A percentile compares a stretch with the other conserved stretches of the same genome.
These are phyloP conservation scores for Neoboletus subvelutipes DNA, from an alignment of 768 basidiomycete species.

Conservation along the genomic window DNA sequence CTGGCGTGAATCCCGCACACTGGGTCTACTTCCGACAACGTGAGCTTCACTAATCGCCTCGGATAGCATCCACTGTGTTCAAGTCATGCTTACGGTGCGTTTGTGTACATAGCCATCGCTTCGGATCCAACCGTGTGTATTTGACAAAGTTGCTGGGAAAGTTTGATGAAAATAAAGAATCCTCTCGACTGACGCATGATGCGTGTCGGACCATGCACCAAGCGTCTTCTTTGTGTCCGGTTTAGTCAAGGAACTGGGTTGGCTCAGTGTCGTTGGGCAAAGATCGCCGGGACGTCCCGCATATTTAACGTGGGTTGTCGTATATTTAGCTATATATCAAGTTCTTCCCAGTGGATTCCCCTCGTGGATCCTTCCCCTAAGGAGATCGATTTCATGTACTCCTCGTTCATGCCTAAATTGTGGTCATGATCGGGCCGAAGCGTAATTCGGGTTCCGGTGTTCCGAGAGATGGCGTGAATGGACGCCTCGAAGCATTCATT, in stretches of 20 bases:
- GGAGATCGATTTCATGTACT: neutral
- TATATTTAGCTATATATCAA: constrained; percentile 2
- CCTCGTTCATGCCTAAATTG: neutral
- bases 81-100: constrained; percentile 4
- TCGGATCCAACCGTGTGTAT: constrained; percentile 34
- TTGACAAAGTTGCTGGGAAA: constrained; percentile 7
- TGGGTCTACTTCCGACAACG: constrained; percentile 46
- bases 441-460: neutral
- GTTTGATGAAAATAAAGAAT: neutral
- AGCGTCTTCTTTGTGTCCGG: neutral
- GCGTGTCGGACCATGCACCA: neutral
- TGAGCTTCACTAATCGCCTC: constrained; percentile 20
- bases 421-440: neutral
- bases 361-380: neutral
- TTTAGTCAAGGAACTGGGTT: neutral
- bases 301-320: neutral
- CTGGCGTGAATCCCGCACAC: constrained; percentile 48
- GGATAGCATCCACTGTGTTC: neutral
- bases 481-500: neutral
- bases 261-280: neutral
- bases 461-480: neutral
- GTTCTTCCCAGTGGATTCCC: neutral
- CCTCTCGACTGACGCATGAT: neutral
- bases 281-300: neutral
- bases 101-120: constrained; percentile 27